These are phyloP conservation scores for Albugo laibachii DNA, from an alignment of 352 stramenopile genomes.

Conservation along the genomic window DNA sequence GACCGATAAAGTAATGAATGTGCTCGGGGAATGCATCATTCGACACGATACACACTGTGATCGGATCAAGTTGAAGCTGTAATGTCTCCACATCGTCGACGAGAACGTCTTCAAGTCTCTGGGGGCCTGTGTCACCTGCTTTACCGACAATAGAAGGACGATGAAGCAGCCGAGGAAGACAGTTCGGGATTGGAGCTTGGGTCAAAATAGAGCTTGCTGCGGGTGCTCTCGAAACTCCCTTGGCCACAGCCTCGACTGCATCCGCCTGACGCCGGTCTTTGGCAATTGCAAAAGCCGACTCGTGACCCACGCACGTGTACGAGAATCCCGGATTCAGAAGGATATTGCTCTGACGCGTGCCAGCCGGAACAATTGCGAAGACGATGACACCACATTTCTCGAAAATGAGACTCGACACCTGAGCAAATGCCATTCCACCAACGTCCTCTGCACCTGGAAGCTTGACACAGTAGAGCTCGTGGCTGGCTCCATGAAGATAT, in stretches of 20 bases:
- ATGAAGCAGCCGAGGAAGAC: neutral
- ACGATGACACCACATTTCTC: constrained; percentile 60
- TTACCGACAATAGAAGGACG: neutral
- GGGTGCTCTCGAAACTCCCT: constrained; percentile 3
- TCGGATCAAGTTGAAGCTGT: constrained; percentile 24
- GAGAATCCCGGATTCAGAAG: constrained; percentile 60
- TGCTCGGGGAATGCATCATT: constrained; percentile 37
- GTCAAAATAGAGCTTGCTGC: constrained; percentile 5
- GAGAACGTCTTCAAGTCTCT: constrained; percentile 20
- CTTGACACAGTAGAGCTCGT: constrained; percentile 60
- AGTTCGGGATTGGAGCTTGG: neutral
- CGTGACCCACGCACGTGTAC: constrained; percentile 42
- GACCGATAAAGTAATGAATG: constrained; percentile 57
- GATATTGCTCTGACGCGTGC: constrained; percentile 12
- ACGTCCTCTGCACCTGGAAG: constrained; percentile 30
- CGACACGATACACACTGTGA: constrained; percentile 51
- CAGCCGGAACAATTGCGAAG: constrained; percentile 28
- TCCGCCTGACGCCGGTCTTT: constrained; percentile 32
- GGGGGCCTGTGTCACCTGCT: constrained; percentile 1
- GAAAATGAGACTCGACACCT: constrained; percentile 60
- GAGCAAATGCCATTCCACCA: constrained; percentile 50
- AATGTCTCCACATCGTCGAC: constrained; percentile 30
- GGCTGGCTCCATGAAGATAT: constrained; percentile 50
- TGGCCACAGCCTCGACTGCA: constrained; percentile 14
- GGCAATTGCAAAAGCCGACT: constrained; percentile 58